A percentile compares a stretch with the other conserved stretches of the same genome.
phyloP scores from a whole-genome alignment of 2,329 filamentous ascomycete genomes.

The Cordyceps pruinosa region DNA sequence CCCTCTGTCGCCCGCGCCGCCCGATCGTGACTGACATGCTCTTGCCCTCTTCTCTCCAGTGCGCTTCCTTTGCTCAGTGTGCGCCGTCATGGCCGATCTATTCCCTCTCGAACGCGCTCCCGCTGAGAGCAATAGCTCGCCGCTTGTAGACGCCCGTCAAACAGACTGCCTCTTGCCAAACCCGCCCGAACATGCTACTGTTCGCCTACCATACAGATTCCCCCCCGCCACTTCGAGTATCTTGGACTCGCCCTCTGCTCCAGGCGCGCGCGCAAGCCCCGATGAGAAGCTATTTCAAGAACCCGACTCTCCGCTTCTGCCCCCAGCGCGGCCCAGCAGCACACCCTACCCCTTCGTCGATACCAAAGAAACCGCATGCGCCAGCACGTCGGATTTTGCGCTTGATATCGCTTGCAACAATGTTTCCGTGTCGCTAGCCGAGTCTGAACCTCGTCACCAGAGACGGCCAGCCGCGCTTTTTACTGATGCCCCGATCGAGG shows the following conservation, averaged over 20 bases:
- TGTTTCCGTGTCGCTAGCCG: neutral
- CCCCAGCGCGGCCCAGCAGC: conserved; percentile 46
- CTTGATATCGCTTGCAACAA: conserved; percentile 20
- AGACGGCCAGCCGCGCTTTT: conserved; percentile 29
- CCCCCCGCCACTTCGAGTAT: neutral
- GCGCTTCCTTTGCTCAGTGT: neutral
- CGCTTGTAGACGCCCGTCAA: neutral
- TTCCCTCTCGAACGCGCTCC: neutral
- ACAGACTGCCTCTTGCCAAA: neutral
- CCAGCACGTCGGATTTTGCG: conserved; percentile 27
- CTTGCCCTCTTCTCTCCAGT: neutral
- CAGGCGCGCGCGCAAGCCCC: neutral
- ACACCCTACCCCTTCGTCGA: conserved; percentile 53
- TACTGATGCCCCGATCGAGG: conserved; percentile 56
- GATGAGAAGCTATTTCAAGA: conserved; percentile 4
- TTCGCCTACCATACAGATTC: neutral
- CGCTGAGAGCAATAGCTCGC: neutral
- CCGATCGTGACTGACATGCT: conserved; percentile 8
- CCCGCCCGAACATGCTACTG: neutral
- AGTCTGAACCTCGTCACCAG: neutral
- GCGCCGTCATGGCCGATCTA: conserved; percentile 1
- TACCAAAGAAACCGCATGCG: conserved; percentile 15
- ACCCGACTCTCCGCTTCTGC: conserved; percentile 20
- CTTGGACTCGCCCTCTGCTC: neutral
- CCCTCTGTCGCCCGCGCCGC: neutral